Evolutionary conservation across 2,329 filamentous ascomycete genomes (phyloP).

Genomic region (Grosmannia serpens): DNA sequence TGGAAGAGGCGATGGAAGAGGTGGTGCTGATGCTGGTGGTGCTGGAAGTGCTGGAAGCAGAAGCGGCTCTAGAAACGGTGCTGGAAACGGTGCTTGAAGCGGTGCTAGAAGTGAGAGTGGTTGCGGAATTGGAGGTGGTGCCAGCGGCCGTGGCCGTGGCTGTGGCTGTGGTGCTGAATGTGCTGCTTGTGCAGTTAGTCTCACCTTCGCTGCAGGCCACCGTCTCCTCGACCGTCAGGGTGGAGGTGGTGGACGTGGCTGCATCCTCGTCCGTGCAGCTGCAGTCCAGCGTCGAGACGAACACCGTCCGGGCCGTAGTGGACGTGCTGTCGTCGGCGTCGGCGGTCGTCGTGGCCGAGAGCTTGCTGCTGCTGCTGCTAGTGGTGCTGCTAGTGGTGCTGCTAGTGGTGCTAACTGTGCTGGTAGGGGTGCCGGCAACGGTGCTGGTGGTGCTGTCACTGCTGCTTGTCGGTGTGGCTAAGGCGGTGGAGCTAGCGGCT

Average conservation of each 20-base stretch:
- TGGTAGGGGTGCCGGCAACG: not conserved
- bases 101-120: not conserved
- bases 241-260: not conserved
- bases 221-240: constrained; percentile 1
- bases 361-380: too few relatives aligned
- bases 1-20: not conserved
- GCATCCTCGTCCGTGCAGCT: constrained; percentile 5
- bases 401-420: not conserved
- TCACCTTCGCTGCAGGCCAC: constrained; percentile 10
- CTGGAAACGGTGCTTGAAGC: not conserved
- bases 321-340: not conserved
- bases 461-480: not conserved
- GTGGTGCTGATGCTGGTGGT: not conserved
- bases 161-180: not conserved
- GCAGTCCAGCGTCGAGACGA: constrained; percentile 11
- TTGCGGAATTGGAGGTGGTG: not conserved
- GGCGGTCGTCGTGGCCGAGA: not conserved
- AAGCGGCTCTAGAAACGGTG: not conserved
- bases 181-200: constrained; percentile 6
- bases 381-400: not conserved
- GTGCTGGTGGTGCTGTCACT: not conserved
- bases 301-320: not conserved
- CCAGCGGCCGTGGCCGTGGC: not conserved
- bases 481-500: not conserved
- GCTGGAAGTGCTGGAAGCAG: not conserved